Base-by-base conservation (phyloP, 257 asterid species). In the Gentiana straminea region DNA sequence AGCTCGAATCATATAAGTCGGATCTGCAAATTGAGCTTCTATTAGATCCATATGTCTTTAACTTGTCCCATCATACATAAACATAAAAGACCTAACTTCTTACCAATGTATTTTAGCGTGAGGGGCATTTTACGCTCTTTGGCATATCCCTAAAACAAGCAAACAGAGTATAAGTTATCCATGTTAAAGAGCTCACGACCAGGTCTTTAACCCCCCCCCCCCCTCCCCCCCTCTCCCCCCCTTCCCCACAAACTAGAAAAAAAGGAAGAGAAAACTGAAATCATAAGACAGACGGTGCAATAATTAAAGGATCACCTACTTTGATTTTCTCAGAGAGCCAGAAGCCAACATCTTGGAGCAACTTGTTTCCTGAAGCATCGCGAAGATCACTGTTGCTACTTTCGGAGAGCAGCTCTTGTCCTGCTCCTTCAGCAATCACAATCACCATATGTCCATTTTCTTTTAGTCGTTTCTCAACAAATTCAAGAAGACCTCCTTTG, bases 341-440 rank as follows among this genome's bases (percentile, higher is more conserved):
- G 75, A 89, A 58, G 52, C 95, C 97, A 51, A 86, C 86, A 68
- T 89, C 97, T 70, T 83, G 86, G 66, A 86, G 94, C 55, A 75
- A 77, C 82, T 78, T 83, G 81, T 89, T 89, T 54, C 97, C 95
- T 33, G 95, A 89, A 76, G 94, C 89, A 78, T 89, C 97, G 68
- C 71, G 64, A 5, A 41, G 46, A 71, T 76, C 89, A 57, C 73
- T 64, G 72, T 65, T 76, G 49, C 57, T 67, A 33, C 62, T 65
- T 61, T 73, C 80, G 7, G 71, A 51, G 58, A 89, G 87, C 66
- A 89, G 87, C 67, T 89, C 97, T 78, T 86, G 95, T 43, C 86
- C 97, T 58, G 94, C 94, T 73, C 95, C 97, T 78, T 89, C 95
- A 61, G 95, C 97, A 49, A 83, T 81, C 71, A 89, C 95, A 73